phyloP scores from a whole-genome alignment of 2,329 filamentous ascomycete genomes.

The Camillea tinctor region DNA sequence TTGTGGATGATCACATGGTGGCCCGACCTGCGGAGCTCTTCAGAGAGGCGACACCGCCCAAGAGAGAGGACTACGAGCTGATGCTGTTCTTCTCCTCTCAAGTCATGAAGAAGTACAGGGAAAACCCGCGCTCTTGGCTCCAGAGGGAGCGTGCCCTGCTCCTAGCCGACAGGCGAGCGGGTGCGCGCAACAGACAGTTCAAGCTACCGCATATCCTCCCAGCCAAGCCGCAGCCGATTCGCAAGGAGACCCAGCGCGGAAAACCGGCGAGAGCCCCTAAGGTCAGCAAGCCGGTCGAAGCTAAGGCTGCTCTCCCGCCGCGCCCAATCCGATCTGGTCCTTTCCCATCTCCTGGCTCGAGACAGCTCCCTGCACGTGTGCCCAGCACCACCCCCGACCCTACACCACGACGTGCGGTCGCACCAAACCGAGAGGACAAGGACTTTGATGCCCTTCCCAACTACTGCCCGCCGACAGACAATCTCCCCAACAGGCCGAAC shows the following conservation, averaged over 20 bases:
- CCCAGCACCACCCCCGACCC: constrained; percentile 50
- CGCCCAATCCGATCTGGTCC: constrained; percentile 31
- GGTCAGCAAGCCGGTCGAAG: constrained; percentile 28
- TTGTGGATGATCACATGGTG: constrained; percentile 51
- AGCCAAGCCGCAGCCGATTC: constrained; percentile 36
- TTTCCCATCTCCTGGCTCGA: constrained; percentile 25
- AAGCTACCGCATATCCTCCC: constrained; percentile 42
- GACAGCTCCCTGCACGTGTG: constrained; percentile 28
- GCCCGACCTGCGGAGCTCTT: constrained; percentile 45
- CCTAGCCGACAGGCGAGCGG: constrained; percentile 45
- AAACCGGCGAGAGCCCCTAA: constrained; percentile 34
- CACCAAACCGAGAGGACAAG: constrained; percentile 76
- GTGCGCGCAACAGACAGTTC: constrained; percentile 36
- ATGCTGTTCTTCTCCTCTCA: constrained; percentile 52
- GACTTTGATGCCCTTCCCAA: constrained; percentile 72
- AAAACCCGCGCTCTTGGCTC: constrained; percentile 48
- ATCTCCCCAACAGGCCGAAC: constrained; percentile 65
- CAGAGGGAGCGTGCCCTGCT: constrained; percentile 50
- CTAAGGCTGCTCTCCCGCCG: constrained; percentile 27
- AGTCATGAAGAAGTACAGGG: constrained; percentile 45
- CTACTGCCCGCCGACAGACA: constrained; percentile 67
- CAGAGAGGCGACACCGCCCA: constrained; percentile 44
- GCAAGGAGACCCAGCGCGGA: constrained; percentile 32
- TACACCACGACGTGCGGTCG: constrained; percentile 48
- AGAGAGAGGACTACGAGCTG: constrained; percentile 53